These are phyloP conservation scores for Teunomyces gatunensis DNA, from an alignment of 805 yeast species.

Conservation along the genomic window DNA sequence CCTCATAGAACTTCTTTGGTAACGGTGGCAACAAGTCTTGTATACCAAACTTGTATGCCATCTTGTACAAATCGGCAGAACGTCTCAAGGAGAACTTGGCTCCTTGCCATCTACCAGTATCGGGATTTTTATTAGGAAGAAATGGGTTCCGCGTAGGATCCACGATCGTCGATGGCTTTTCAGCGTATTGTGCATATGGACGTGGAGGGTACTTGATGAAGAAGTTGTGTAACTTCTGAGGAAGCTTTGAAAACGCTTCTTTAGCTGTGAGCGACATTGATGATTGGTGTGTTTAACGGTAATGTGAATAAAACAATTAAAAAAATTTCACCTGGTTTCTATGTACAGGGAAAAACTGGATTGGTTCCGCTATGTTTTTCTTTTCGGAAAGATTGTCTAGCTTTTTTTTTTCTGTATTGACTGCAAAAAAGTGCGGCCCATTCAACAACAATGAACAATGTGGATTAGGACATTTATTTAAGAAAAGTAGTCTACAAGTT, in stretches of 20 bases:
- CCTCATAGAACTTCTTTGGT: slow-evolving; percentile 72
- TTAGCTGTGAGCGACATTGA: slow-evolving; percentile 31
- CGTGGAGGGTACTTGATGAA: slow-evolving; percentile 83
- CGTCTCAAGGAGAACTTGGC: slow-evolving; percentile 79
- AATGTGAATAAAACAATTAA: background rate
- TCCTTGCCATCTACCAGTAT: slow-evolving; percentile 72
- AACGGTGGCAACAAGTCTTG: slow-evolving; percentile 70
- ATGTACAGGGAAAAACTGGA: background rate
- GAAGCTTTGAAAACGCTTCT: slow-evolving; percentile 59
- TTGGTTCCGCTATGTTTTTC: no score
- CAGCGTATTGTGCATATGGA: slow-evolving; percentile 66
- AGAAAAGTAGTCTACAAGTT: background rate
- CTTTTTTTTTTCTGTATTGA: no score
- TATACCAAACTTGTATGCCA: slow-evolving; percentile 80
- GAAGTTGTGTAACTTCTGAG: slow-evolving; percentile 65
- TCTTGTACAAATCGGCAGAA: slow-evolving; percentile 77
- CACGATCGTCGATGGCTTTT: slow-evolving; percentile 58
- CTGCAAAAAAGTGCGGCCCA: no score
- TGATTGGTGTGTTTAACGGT: background rate
- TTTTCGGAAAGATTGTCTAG: no score
- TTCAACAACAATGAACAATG: no score
- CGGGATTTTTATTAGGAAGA: slow-evolving; percentile 78
- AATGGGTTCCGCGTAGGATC: slow-evolving; percentile 84
- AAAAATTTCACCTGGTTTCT: background rate
- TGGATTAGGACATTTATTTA: no score